These are phyloP conservation scores for Boletus subcaerulescens DNA, from an alignment of 768 basidiomycete genomes.

Conservation along the genomic window DNA sequence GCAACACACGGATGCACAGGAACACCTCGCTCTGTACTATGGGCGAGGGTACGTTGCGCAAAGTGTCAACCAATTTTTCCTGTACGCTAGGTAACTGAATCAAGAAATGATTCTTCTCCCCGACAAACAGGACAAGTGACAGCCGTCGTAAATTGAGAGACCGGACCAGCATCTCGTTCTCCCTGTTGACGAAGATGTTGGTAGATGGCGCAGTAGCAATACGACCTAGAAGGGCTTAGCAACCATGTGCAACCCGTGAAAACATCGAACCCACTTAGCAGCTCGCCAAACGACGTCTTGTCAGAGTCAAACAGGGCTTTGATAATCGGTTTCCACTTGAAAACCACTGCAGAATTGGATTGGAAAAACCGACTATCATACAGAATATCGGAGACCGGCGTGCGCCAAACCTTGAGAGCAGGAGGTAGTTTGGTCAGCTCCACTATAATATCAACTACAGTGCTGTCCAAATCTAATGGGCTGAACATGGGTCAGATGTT, in stretches of 20 bases:
- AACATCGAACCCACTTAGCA: conserved; percentile 58
- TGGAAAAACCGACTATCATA: conserved; percentile 89
- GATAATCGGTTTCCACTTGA: conserved; percentile 74
- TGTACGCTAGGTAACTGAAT: conserved; percentile 91
- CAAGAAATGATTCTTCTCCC: conserved; percentile 89
- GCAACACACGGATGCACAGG: conserved; percentile 84
- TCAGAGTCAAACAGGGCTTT: conserved; percentile 82
- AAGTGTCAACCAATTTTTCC: conserved; percentile 92
- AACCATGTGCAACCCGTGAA: conserved; percentile 27
- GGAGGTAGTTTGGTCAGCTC: conserved; percentile 79
- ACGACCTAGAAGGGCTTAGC: conserved; percentile 47
- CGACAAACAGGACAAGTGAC: conserved; percentile 81
- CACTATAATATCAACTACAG: conserved; percentile 62
- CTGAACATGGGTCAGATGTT: conserved; percentile 33
- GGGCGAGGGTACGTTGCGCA: conserved; percentile 75
- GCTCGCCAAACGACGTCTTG: conserved; percentile 79
- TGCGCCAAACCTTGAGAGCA: conserved; percentile 81
- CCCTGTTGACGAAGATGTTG: conserved; percentile 94
- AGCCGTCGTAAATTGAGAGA: conserved; percentile 85
- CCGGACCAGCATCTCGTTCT: conserved; percentile 87
- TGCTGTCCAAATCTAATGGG: conserved; percentile 74
- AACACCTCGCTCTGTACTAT: conserved; percentile 94
- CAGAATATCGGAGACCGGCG: conserved; percentile 74
- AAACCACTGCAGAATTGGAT: conserved; percentile 51
- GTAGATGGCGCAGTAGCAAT: conserved; percentile 84